Base-by-base conservation (phyloP, 1,284 basidiomycete species). In the Cutaneotrichosporon spelunceum region DNA sequence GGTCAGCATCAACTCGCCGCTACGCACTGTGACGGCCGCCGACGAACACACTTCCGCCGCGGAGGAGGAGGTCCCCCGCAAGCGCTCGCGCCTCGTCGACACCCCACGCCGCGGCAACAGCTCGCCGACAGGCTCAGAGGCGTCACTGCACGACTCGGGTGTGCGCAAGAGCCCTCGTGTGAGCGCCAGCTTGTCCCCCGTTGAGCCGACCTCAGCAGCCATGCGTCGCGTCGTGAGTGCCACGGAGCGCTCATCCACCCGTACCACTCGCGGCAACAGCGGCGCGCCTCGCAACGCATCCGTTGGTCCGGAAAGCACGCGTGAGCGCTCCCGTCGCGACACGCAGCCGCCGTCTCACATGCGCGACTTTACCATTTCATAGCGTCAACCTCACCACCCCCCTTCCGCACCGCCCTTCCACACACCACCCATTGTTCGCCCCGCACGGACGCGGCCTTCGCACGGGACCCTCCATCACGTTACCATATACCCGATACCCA, bases 271-370 rank as follows among this genome's bases (percentile, higher is more conserved):
- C 30, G 45, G 21, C n/a, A 14, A 14, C 19, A 27, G 26, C 3
- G 42, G n/a, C n/a, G 29, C 42, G 4, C 58, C 62, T 39, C 63
- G 69, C 39, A 62, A 50, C 45, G 63, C 54, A 21, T 61, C 56
- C 21, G 68, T 60, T 45, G 62, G 61, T 27, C 66, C 58, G 29
- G 68, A 58, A 3, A 27, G 42, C 9, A 53, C n/a, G 55, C 67
- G 68, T 27, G 70, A 74, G 57, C 66, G 72, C 19, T 59, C 61
- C 8, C 64, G 66, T 27, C 62, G 73, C 53, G 73, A 75, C 61
- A 68, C 68, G 0, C 68, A 66, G 29, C 47, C 69, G 27, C 73
- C 73, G 5, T 68, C 67, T 33, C 62, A 72, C 34, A 63, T 75
- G 66, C 70, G 68, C 50, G 73, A 75, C 63, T 75, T 50, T 16